Evolutionary conservation across 2,329 filamentous ascomycete species (phyloP).

Genomic region (Ascochyta fabae): DNA sequence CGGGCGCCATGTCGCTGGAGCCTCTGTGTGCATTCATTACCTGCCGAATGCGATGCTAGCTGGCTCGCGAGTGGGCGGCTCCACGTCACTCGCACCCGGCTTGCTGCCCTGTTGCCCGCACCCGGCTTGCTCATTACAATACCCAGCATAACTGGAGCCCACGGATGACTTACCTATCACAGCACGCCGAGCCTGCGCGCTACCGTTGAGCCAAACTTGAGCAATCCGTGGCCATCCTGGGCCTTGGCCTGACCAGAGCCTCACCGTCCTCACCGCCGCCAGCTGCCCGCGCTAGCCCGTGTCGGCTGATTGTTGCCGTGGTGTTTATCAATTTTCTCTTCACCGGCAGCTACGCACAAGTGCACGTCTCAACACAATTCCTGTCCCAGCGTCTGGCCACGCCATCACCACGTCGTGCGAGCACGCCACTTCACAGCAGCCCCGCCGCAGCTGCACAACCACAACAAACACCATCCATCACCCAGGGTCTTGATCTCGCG

Average conservation of each 20-base stretch:
- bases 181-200: constrained; percentile 13
- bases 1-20: constrained; percentile 3
- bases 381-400: constrained; percentile 10
- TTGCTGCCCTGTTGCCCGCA: constrained; percentile 9
- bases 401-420: not conserved
- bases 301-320: constrained; percentile 15
- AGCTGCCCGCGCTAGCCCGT: constrained; percentile 1
- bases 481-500: not conserved
- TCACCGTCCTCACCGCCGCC: constrained; percentile 10
- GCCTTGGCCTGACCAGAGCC: constrained; percentile 14
- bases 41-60: constrained; percentile 16
- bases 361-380: constrained; percentile 13
- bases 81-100: constrained; percentile 8
- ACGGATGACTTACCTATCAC: constrained; percentile 18
- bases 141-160: constrained; percentile 2
- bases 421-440: not conserved
- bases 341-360: constrained; percentile 11
- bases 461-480: not conserved
- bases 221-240: not conserved
- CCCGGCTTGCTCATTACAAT: constrained; percentile 2
- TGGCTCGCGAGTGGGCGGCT: constrained; percentile 7
- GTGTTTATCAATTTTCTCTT: constrained; percentile 10
- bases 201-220: constrained; percentile 6
- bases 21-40: constrained; percentile 14
- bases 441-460: not conserved